Conservation (phyloP, 495 filamentous ascomycete genomes). For the Penicillium dipodomyicola region DNA sequence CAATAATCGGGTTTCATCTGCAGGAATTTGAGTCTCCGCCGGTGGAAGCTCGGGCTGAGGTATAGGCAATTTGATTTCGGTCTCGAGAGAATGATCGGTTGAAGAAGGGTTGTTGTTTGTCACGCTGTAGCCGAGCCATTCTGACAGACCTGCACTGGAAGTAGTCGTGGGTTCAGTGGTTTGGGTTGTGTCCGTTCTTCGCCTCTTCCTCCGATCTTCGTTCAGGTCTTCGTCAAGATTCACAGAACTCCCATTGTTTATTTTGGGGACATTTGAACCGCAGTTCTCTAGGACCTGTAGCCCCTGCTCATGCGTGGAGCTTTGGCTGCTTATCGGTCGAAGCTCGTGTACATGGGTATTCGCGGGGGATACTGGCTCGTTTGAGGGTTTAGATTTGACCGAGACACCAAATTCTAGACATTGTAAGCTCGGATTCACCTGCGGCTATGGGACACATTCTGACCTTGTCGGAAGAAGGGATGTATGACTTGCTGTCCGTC, state of each 20-base stretch:
- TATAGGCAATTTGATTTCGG: not conserved
- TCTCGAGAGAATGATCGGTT: not conserved
- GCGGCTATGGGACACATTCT: slow-evolving; percentile 5
- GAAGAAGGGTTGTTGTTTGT: not conserved
- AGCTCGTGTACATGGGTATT: not conserved
- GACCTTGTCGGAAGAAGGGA: slow-evolving; percentile 46
- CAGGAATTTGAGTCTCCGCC: not conserved
- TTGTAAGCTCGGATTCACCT: slow-evolving; percentile 15
- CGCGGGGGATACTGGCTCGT: slow-evolving; percentile 4
- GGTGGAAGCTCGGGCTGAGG: not conserved
- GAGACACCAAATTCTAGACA: slow-evolving; percentile 24
- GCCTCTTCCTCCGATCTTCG: slow-evolving; percentile 46
- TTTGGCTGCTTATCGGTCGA: slow-evolving; percentile 2
- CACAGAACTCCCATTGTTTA: not conserved
- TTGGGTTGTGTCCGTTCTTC: slow-evolving; percentile 45
- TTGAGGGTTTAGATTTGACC: slow-evolving; percentile 10
- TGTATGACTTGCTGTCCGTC: slow-evolving; percentile 41
- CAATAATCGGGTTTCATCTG: not conserved
- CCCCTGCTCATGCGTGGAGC: not conserved
- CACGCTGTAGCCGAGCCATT: slow-evolving; percentile 22
- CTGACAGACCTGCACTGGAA: slow-evolving; percentile 16
- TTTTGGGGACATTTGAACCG: not conserved
- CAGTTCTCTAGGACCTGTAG: not conserved
- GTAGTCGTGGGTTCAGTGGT: slow-evolving; percentile 8
- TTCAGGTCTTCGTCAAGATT: slow-evolving; percentile 42